Conservation (phyloP, 2,329 filamentous ascomycete species). For the Graphium sp. region DNA sequence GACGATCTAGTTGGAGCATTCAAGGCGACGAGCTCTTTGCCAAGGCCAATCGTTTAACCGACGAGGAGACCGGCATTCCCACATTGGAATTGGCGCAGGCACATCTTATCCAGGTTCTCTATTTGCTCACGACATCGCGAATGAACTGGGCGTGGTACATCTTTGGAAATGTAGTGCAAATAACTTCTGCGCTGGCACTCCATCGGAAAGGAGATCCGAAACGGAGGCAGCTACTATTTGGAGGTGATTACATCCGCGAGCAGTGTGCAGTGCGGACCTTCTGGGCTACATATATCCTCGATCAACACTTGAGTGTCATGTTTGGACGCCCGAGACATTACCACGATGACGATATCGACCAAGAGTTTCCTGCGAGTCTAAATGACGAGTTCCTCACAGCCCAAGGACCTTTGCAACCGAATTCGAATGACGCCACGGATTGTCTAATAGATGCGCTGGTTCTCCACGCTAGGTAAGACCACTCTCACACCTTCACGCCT, state of each 20-base stretch:
- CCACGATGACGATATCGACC: constrained; percentile 47
- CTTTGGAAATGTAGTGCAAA: constrained; percentile 38
- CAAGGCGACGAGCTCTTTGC: constrained; percentile 21
- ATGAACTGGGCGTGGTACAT: constrained; percentile 45
- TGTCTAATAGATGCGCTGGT: constrained; percentile 31
- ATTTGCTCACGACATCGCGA: constrained; percentile 38
- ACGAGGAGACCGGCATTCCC: constrained; percentile 32
- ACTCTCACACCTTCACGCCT: too few species aligned
- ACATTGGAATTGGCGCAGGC: constrained; percentile 39
- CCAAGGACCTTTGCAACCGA: constrained; percentile 14
- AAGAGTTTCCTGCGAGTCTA: constrained; percentile 35
- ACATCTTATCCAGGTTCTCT: constrained; percentile 38
- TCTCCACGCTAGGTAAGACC: constrained; percentile 21
- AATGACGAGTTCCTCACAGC: constrained; percentile 39
- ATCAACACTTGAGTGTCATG: constrained; percentile 47
- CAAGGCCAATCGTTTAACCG: constrained; percentile 20
- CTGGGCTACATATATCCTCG: constrained; percentile 44
- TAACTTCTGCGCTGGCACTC: constrained; percentile 25
- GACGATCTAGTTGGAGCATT: neutral
- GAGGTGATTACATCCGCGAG: constrained; percentile 22
- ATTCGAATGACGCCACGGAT: constrained; percentile 17
- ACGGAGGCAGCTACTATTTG: constrained; percentile 3
- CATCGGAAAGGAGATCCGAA: constrained; percentile 11
- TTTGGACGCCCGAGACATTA: constrained; percentile 42
- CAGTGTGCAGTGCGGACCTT: constrained; percentile 41